phyloP scores from a whole-genome alignment of 805 yeast genomes.

The Saturnispora halmiae region DNA sequence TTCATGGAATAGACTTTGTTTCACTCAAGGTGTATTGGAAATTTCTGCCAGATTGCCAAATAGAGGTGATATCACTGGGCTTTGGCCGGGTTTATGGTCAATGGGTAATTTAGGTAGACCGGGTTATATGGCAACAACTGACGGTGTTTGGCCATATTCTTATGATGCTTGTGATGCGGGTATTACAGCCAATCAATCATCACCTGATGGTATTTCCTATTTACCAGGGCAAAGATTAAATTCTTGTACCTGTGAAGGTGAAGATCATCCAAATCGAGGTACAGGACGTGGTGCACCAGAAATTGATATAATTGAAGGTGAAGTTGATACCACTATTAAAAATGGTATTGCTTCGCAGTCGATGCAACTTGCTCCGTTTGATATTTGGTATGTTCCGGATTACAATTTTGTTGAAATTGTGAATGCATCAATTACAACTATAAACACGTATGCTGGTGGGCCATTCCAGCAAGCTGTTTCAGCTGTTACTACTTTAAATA shows the following conservation, averaged over 20 bases:
- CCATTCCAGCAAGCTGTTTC: slow-evolving; percentile 92
- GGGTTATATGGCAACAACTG: slow-evolving; percentile 78
- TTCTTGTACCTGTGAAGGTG: slow-evolving; percentile 72
- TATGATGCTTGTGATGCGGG: slow-evolving; percentile 88
- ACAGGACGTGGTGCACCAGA: slow-evolving; percentile 93
- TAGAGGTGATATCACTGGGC: slow-evolving; percentile 65
- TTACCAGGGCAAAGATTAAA: slow-evolving; percentile 77
- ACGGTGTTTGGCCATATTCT: slow-evolving; percentile 93
- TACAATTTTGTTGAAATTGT: slow-evolving; percentile 68
- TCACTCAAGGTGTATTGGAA: slow-evolving; percentile 74
- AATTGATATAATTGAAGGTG: slow-evolving; percentile 87
- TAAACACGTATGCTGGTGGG: slow-evolving; percentile 89
- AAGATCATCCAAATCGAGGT: slow-evolving; percentile 83
- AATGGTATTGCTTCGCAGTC: slow-evolving; percentile 85
- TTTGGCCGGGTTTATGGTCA: slow-evolving; percentile 97
- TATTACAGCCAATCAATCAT: slow-evolving; percentile 86
- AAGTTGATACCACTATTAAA: slow-evolving; percentile 42
- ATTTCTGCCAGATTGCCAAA: slow-evolving; percentile 73
- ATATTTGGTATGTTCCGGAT: slow-evolving; percentile 90
- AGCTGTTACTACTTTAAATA: slow-evolving; percentile 68
- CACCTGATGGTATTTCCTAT: slow-evolving; percentile 80
- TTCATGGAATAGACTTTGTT: slow-evolving; percentile 86
- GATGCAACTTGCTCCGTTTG: slow-evolving; percentile 85
- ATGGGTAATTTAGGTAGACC: slow-evolving; percentile 91
- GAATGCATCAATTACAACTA: slow-evolving; percentile 58